Conservation (phyloP, 495 filamentous ascomycete genomes). For the Hypoxylon trugodes region DNA sequence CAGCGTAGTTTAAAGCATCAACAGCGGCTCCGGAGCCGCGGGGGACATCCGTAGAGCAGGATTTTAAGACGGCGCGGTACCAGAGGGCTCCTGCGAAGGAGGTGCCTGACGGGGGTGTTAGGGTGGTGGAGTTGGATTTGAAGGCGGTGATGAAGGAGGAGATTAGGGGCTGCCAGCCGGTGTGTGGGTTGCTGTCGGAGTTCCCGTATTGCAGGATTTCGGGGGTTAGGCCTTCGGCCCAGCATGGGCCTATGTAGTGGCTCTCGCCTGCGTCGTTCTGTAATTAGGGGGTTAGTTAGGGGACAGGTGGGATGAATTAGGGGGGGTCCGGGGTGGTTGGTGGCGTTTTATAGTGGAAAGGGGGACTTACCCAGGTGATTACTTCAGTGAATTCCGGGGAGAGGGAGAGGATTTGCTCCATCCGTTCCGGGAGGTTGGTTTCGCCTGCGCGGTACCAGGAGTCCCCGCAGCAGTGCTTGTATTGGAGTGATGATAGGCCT, state of each 20-base stretch:
- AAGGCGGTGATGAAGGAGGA: conserved; percentile 36
- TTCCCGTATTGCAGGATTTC: conserved; percentile 45
- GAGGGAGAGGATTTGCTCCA: conserved; percentile 44
- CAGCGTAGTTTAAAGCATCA: conserved; percentile 29
- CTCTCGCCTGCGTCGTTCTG: conserved; percentile 54
- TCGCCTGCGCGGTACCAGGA: conserved; percentile 56
- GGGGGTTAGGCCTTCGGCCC: conserved; percentile 41
- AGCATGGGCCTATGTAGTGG: conserved; percentile 58
- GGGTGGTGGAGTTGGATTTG: conserved; percentile 20
- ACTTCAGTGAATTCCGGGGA: conserved; percentile 46
- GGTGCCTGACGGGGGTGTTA: conserved; percentile 1
- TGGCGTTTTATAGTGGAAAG: not conserved
- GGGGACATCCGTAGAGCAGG: conserved; percentile 16
- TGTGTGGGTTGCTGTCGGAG: conserved; percentile 33
- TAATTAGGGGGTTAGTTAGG: conserved; percentile 5
- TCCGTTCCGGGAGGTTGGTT: conserved; percentile 49
- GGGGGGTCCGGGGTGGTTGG: not conserved
- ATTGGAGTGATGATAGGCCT: conserved; percentile 48
- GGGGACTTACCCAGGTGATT: conserved; percentile 42
- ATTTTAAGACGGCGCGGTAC: conserved; percentile 14
- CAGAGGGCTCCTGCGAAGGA: conserved; percentile 25
- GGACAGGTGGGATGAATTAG: not conserved
- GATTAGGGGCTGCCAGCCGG: conserved; percentile 36
- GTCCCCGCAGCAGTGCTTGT: conserved; percentile 49
- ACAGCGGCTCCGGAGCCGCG: conserved; percentile 19